Base-by-base conservation (phyloP, 1,284 basidiomycete genomes). In the Stygiomarasmius scandens region DNA sequence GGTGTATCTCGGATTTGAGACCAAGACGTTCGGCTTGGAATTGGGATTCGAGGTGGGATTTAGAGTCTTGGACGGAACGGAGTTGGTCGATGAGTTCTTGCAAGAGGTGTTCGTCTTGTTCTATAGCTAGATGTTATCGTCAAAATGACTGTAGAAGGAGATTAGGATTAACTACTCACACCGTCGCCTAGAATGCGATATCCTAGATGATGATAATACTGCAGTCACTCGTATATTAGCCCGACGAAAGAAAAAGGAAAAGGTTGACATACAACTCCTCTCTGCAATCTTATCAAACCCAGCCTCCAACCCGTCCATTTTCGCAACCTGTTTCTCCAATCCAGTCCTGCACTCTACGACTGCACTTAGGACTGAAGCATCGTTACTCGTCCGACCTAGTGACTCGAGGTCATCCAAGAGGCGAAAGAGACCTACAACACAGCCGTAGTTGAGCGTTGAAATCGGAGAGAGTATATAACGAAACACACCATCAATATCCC, bases 201-300 rank as follows among this genome's bases (percentile, higher is more conserved):
- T 65, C 22, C 88, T 76, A 11, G 90, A 92, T 43, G 86, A 78
- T 19, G 90, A 92, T 34, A 92, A 76, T 34, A 92, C 90, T 91
- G 50, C 14, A 60, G 56, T 52, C 23, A 32, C n/a, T n/a, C 38
- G 16, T 19, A 16, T 41, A 41, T 16, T 16, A 41, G 16, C 11
- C 6, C 6, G n/a, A 41, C 6, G n/a, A 41, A 41, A 41, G n/a
- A n/a, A 41, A 41, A 41, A 41, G n/a, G n/a, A 41, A 41, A 4
- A 41, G n/a, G 16, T 9, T 16, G 38, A 80, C 89, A 60, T 67
- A 93, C 92, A 72, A 56, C 90, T 90, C 47, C 87, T 81, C 66
- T 93, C 91, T 14, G 90, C 89, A 63, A 93, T 86, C 58, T 85
- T 81, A 64, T 94, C 92, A 65, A 95, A 92, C 2, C 87, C 86